phyloP scores from a whole-genome alignment of 352 stramenopile species.

The Phytophthora foliorum region DNA sequence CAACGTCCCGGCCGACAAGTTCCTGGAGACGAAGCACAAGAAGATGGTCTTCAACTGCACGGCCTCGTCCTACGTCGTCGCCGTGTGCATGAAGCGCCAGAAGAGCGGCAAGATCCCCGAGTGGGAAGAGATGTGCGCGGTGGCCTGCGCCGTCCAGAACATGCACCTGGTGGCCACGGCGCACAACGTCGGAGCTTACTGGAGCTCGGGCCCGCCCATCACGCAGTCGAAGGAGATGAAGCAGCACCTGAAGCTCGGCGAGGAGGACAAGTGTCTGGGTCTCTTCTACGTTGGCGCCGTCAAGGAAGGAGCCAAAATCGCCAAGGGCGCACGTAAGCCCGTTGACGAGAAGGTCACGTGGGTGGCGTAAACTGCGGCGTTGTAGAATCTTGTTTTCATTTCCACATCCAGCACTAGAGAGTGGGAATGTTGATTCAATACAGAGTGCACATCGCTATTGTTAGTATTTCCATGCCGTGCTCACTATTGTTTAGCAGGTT shows the following conservation, averaged over 20 bases:
- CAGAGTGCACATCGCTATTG: neutral
- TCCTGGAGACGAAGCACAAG: slow-evolving; percentile 83
- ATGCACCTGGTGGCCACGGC: slow-evolving; percentile 81
- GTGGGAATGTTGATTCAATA: slow-evolving; percentile 16
- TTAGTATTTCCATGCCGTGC: neutral
- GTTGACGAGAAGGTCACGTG: slow-evolving; percentile 85
- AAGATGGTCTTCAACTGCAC: slow-evolving; percentile 83
- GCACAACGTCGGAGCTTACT: slow-evolving; percentile 84
- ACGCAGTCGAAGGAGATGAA: slow-evolving; percentile 87
- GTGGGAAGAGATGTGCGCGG: slow-evolving; percentile 81
- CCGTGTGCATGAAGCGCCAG: slow-evolving; percentile 91
- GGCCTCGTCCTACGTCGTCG: slow-evolving; percentile 79
- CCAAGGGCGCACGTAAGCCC: slow-evolving; percentile 68
- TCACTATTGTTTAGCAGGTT: neutral
- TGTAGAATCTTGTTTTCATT: slow-evolving; percentile 22
- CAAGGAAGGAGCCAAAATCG: slow-evolving; percentile 54
- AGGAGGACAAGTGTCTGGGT: slow-evolving; percentile 83
- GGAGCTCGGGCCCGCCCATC: slow-evolving; percentile 76
- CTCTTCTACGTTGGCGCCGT: slow-evolving; percentile 87
- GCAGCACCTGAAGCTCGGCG: slow-evolving; percentile 68
- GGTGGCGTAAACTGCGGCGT: slow-evolving; percentile 23
- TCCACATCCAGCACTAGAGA: slow-evolving; percentile 12
- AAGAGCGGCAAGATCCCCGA: slow-evolving; percentile 84
- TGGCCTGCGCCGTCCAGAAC: slow-evolving; percentile 87
- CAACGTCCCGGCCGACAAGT: slow-evolving; percentile 68